Conservation (phyloP, 2,329 filamentous ascomycete genomes). For the Fusarium virguliforme region DNA sequence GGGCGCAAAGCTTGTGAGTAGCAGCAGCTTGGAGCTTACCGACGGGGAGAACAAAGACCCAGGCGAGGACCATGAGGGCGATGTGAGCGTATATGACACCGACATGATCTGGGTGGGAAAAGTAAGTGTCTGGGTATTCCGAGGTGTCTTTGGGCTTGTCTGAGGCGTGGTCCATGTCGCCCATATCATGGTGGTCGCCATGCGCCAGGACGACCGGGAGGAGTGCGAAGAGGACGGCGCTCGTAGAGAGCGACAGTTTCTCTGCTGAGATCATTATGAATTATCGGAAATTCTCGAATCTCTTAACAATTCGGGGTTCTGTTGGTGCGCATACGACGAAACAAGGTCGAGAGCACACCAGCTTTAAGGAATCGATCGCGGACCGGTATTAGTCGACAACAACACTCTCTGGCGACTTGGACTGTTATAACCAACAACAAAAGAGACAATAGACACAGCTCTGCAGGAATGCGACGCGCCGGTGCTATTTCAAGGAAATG, state of each 20-base stretch:
- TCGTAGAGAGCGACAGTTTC: not conserved
- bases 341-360: conserved; percentile 4
- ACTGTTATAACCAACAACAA: conserved; percentile 1
- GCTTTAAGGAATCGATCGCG: not conserved
- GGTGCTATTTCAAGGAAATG: conserved; percentile 37
- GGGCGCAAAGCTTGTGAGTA: not conserved
- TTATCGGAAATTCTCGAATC: not conserved
- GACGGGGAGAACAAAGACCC: conserved; percentile 81
- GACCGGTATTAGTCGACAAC: conserved; percentile 8
- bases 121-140: conserved; percentile 70
- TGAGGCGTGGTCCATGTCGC: conserved; percentile 28
- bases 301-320: not conserved
- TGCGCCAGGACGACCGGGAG: conserved; percentile 46
- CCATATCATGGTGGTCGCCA: conserved; percentile 29
- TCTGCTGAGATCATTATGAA: conserved; percentile 20
- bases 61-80: conserved; percentile 77
- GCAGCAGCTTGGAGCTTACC: conserved; percentile 66
- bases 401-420: conserved; percentile 6
- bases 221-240: conserved; percentile 28
- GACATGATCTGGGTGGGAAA: conserved; percentile 68
- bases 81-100: conserved; percentile 79
- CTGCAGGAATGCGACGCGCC: conserved; percentile 29
- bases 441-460: not conserved
- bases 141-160: conserved; percentile 50
- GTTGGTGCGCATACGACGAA: conserved; percentile 6